phyloP scores from a whole-genome alignment of 441 rosid species.

The Syzygium malaccense region DNA sequence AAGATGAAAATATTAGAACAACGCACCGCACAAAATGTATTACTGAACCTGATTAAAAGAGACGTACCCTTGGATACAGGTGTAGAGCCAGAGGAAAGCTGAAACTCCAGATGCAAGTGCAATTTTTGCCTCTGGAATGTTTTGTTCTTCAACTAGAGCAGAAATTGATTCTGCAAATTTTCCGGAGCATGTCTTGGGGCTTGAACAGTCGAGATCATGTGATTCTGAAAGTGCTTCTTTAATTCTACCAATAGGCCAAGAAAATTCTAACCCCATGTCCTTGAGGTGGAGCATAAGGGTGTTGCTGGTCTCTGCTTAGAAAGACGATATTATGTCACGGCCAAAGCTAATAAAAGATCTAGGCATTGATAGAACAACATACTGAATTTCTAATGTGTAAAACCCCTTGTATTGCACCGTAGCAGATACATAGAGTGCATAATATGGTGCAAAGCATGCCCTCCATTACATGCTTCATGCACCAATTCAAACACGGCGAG shows the following conservation, averaged over 20 bases:
- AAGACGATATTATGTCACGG: background rate
- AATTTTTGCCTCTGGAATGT: constrained; percentile 59
- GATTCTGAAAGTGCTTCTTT: constrained; percentile 42
- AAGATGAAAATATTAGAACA: constrained; percentile 5
- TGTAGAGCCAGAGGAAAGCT: constrained; percentile 85
- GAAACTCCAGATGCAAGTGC: constrained; percentile 63
- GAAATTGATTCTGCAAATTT: constrained; percentile 40
- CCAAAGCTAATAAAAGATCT: background rate
- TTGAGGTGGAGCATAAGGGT: constrained; percentile 48
- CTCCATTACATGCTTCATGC: background rate
- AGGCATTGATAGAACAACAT: background rate
- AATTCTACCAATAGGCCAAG: constrained; percentile 58
- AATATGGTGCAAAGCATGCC: background rate
- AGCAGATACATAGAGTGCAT: background rate
- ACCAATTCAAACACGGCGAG: background rate
- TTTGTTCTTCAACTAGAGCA: constrained; percentile 53
- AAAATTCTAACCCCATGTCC: constrained; percentile 54
- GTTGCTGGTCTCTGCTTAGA: constrained; percentile 33
- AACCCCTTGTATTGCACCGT: background rate
- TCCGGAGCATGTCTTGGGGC: constrained; percentile 46
- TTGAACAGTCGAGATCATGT: constrained; percentile 28
- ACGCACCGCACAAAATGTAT: background rate
- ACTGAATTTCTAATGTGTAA: background rate
- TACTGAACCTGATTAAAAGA: background rate
- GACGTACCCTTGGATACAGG: constrained; percentile 73